A percentile compares a stretch with the other conserved stretches of the same genome.
These are phyloP conservation scores for Globisporangium parvum DNA, from an alignment of 352 stramenopile species.

Conservation along the genomic window DNA sequence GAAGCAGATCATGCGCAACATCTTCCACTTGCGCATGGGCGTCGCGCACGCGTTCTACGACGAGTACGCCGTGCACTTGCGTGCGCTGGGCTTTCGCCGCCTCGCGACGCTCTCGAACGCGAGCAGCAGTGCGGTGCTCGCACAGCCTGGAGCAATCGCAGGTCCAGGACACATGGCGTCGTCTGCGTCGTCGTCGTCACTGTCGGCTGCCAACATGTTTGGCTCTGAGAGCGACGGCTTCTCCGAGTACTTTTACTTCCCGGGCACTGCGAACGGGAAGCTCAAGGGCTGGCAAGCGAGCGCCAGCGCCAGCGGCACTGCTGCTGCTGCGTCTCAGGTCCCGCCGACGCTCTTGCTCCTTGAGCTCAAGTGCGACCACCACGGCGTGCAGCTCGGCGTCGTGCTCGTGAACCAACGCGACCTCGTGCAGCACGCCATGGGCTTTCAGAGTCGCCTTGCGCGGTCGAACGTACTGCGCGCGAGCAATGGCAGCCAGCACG, in stretches of 20 bases:
- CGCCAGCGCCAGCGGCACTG: too few relatives aligned
- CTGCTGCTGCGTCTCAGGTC: slow-evolving; percentile 10
- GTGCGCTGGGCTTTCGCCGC: slow-evolving; percentile 57
- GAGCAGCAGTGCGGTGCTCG: background rate
- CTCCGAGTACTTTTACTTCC: slow-evolving; percentile 63
- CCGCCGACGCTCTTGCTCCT: slow-evolving; percentile 41
- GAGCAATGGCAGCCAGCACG: slow-evolving; percentile 8
- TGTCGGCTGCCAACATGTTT: slow-evolving; percentile 26
- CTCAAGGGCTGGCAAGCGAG: slow-evolving; percentile 20
- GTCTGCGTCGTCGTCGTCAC: slow-evolving; percentile 12
- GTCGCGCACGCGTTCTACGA: slow-evolving; percentile 70
- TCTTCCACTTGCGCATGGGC: slow-evolving; percentile 59
- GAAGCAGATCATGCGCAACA: slow-evolving; percentile 64
- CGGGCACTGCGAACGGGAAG: slow-evolving; percentile 22
- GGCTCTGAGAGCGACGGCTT: slow-evolving; percentile 41
- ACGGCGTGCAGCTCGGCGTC: slow-evolving; percentile 53
- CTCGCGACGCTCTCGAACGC: slow-evolving; percentile 34
- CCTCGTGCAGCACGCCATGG: slow-evolving; percentile 54
- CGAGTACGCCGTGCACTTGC: slow-evolving; percentile 56
- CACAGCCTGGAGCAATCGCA: background rate
- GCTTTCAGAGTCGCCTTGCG: slow-evolving; percentile 39
- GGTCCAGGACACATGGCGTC: background rate
- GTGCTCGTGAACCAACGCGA: slow-evolving; percentile 59
- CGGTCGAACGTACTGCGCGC: slow-evolving; percentile 11
- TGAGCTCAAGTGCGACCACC: slow-evolving; percentile 70